Conservation (phyloP, 768 basidiomycete species). For the Mycena leptocephala region DNA sequence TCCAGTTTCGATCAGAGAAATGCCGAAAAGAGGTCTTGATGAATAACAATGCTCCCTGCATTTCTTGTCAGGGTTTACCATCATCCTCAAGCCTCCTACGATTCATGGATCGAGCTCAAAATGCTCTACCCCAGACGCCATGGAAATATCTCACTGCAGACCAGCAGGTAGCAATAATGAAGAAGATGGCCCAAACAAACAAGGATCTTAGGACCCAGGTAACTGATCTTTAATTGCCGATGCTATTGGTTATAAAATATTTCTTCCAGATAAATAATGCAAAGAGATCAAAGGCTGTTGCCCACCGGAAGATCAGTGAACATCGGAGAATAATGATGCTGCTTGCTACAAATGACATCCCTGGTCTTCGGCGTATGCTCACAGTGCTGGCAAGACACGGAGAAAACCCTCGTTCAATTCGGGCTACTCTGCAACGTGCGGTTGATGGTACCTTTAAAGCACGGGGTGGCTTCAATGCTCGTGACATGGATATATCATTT, state of each 20-base stretch:
- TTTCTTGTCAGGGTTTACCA: neutral
- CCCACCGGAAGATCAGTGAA: constrained; percentile 8
- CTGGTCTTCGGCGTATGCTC: neutral
- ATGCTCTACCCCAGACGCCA: neutral
- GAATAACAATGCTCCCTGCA: neutral
- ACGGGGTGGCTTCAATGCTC: neutral
- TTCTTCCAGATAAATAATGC: neutral
- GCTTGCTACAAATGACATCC: neutral
- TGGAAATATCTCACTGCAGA: neutral
- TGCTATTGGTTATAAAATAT: neutral
- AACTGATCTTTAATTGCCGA: no score
- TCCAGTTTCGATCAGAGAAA: neutral
- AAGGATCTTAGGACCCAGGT: neutral
- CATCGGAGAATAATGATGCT: neutral
- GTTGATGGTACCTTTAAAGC: no score
- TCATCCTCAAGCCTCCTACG: neutral
- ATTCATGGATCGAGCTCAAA: neutral
- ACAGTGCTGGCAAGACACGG: neutral
- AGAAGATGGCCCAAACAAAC: neutral
- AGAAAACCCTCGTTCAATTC: no score
- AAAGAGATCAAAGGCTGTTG: neutral
- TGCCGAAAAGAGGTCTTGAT: neutral
- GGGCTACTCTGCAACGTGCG: no score
- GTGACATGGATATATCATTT: constrained; percentile 16
- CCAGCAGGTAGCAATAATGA: neutral